A percentile compares a stretch with the other conserved stretches of the same genome.
Evolutionary conservation across 1,284 basidiomycete species (phyloP).

Genomic region (Exobasidium rhododendri): DNA sequence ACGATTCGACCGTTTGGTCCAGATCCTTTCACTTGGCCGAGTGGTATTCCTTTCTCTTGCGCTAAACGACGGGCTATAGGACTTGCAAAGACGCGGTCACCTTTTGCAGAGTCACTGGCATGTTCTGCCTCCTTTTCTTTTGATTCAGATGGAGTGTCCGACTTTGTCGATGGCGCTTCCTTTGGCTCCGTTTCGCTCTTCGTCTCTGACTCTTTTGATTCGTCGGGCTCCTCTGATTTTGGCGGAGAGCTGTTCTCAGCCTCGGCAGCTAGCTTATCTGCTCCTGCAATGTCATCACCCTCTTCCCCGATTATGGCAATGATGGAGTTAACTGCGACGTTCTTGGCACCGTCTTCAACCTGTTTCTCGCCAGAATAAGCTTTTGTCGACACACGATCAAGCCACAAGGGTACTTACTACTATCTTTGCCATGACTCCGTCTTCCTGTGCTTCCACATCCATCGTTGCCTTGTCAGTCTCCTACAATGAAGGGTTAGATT

Average conservation of each 20-base stretch:
- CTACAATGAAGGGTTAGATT: too few relatives aligned
- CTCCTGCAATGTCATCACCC: slow-evolving; percentile 84
- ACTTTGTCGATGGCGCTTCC: slow-evolving; percentile 47
- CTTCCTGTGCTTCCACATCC: slow-evolving; percentile 97
- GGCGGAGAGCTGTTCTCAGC: slow-evolving; percentile 28
- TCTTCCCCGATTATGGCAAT: slow-evolving; percentile 91
- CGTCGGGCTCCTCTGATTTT: slow-evolving; percentile 50
- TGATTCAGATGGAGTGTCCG: neutral
- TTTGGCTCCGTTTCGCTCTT: slow-evolving; percentile 52
- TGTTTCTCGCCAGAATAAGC: slow-evolving; percentile 56
- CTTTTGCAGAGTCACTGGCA: slow-evolving; percentile 22
- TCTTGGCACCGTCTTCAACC: slow-evolving; percentile 79
- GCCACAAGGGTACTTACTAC: slow-evolving; percentile 61
- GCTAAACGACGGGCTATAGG: slow-evolving; percentile 96
- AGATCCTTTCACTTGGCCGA: slow-evolving; percentile 85
- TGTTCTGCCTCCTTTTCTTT: slow-evolving; percentile 48
- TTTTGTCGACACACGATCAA: slow-evolving; percentile 60
- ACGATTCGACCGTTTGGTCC: slow-evolving; percentile 92
- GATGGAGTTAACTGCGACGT: slow-evolving; percentile 75
- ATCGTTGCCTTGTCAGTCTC: slow-evolving; percentile 99
- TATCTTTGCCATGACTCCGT: slow-evolving; percentile 92
- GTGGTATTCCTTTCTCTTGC: slow-evolving; percentile 86
- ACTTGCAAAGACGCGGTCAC: slow-evolving; percentile 73
- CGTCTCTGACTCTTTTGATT: slow-evolving; percentile 57
- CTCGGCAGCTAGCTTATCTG: slow-evolving; percentile 71